A percentile compares a stretch with the other conserved stretches of the same genome.
Conservation (phyloP, 495 filamentous ascomycete genomes). For the Penicillium subrubescens region DNA sequence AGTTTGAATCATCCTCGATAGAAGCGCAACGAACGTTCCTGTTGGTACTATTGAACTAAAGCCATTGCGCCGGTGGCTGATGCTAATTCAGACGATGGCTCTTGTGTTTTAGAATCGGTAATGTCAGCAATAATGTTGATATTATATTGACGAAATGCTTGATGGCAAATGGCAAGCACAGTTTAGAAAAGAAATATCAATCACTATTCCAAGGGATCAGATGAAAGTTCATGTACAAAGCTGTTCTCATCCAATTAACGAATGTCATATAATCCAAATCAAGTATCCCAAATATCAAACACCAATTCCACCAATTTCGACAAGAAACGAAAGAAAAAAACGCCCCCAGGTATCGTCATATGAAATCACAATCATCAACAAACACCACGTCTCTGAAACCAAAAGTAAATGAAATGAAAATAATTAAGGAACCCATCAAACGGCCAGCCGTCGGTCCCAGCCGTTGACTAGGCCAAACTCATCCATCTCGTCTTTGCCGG, state of each 20-base stretch:
- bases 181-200: not conserved
- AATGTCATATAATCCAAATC: not conserved
- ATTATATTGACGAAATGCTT: not conserved
- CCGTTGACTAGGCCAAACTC: conserved; percentile 37
- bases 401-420: not conserved
- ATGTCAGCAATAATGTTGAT: not conserved
- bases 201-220: conserved; percentile 13
- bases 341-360: conserved; percentile 21
- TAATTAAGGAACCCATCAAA: conserved; percentile 20
- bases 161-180: not conserved
- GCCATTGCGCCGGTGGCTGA: not conserved
- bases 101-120: too few species aligned
- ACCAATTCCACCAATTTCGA: not conserved
- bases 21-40: not conserved
- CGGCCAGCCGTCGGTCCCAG: conserved; percentile 45
- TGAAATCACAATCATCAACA: conserved; percentile 5
- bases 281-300: not conserved
- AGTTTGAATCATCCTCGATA: not conserved
- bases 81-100: not conserved
- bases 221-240: not conserved
- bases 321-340: conserved; percentile 5
- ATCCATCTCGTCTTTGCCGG: conserved; percentile 37
- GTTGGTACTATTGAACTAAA: not conserved
- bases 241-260: not conserved
- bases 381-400: not conserved